These are phyloP conservation scores for Dryas octopetala DNA, from an alignment of 306 rosid species.

Conservation along the genomic window DNA sequence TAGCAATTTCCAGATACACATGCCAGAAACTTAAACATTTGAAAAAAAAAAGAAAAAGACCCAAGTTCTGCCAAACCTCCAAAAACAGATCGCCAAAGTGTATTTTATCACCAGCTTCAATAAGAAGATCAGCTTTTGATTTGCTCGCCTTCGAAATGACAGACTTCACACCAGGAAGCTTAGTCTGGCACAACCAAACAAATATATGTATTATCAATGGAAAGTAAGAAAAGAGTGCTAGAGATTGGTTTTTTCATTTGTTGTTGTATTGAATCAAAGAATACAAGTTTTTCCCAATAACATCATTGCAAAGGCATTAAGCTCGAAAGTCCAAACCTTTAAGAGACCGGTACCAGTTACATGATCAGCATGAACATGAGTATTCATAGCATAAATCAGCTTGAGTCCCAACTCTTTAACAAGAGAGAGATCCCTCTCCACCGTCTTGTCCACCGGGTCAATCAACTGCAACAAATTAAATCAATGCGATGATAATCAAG, in stretches of 20 bases:
- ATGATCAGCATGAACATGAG: constrained; percentile 99
- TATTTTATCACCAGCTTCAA: constrained; percentile 62
- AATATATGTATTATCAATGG: constrained; percentile 8
- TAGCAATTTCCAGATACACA: neutral
- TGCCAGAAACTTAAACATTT: neutral
- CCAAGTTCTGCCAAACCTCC: constrained; percentile 53
- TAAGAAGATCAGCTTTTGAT: constrained; percentile 66
- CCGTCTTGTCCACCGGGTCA: constrained; percentile 91
- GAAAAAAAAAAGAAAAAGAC: neutral
- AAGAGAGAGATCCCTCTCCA: constrained; percentile 82
- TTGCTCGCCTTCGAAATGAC: constrained; percentile 84
- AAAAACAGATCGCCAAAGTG: constrained; percentile 71
- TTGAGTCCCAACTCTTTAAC: constrained; percentile 68
- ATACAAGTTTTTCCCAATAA: neutral
- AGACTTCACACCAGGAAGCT: constrained; percentile 72
- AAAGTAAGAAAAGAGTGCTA: constrained; percentile 7
- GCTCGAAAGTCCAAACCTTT: constrained; percentile 48
- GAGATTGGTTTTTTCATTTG: neutral
- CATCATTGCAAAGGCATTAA: neutral
- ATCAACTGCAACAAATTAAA: constrained; percentile 63
- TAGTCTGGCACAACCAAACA: constrained; percentile 42
- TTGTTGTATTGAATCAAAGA: neutral
- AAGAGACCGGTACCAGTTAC: constrained; percentile 89
- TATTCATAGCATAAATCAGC: constrained; percentile 80
- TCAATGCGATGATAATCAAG: neutral